Evolutionary conservation across 225 moss, liverwort and hornwort genomes (phyloP), one percentile per base, ranked within the genome.

Genomic region (Ulota crispa): DNA sequence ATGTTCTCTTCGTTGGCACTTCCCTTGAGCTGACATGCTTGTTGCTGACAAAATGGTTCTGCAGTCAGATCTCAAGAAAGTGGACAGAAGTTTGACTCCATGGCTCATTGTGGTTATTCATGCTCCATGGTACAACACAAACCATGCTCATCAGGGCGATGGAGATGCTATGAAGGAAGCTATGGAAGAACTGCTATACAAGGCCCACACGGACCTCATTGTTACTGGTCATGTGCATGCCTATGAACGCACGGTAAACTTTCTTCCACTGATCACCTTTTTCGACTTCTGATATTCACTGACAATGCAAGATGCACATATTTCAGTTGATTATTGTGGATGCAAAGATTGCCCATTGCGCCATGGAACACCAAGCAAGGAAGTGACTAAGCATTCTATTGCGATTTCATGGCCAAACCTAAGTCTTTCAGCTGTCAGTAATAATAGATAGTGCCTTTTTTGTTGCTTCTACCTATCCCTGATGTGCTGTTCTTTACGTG

Each of bases 121-220:
- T 68, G 91, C 91, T 43, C 94, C 94, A 3, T 94, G 94, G 94
- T 94, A 94, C 86, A 94, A 94, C 85, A 94, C 92, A 64, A 94
- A 94, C 72, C 82, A 84, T 82, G 92, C 90, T 63, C 94, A 94
- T 70, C 89, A 87, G 47, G 91, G 91, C 26, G 86, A 92, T 20
- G 94, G 94, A 73, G 86, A 92, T 80, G 89, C 31, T 20, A 94
- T 94, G 94, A 78, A 88, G 73, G 50, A 32, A 45, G 86, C 83
- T 4, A 80, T 93, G 85, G 93, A 92, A 80, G 73, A 83, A 59
- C 64, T 92, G 65, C 78, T 93, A 0, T 89, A 92, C 67, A 81
- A 78, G 53, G 90, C 90, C 36, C 81, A 84, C 62, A 92, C 91
- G 21, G 94, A 94, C 72, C 80, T 94, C 57, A 0, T 94, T 59